Conservation (phyloP, 164 flowering plant genomes). For the Piper betle region DNA sequence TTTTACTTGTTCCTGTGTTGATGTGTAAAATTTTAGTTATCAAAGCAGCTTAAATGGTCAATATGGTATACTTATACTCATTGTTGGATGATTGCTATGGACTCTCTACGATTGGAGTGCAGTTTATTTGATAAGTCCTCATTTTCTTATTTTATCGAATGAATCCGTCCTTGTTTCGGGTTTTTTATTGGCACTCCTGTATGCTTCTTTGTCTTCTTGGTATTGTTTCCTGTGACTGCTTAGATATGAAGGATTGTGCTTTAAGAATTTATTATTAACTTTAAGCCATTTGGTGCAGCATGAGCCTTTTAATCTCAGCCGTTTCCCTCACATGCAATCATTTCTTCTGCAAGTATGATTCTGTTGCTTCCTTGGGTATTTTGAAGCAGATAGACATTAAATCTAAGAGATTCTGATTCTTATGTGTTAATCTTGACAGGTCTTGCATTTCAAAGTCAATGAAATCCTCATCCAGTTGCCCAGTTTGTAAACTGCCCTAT, state of each 20-base stretch:
- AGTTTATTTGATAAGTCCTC: too few relatives aligned
- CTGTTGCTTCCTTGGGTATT: background rate
- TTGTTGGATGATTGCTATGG: too few relatives aligned
- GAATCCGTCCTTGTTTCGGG: too few relatives aligned
- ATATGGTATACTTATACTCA: too few relatives aligned
- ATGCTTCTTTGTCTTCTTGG: background rate
- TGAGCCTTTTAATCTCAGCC: conserved; percentile 55
- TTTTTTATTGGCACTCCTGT: too few relatives aligned
- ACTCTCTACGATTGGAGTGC: too few relatives aligned
- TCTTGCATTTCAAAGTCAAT: conserved; percentile 61
- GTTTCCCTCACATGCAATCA: conserved; percentile 84
- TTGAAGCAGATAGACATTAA: background rate
- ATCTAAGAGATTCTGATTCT: background rate
- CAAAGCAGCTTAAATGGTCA: too few relatives aligned
- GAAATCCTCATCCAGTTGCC: conserved; percentile 62
- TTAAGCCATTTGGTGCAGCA: conserved; percentile 51
- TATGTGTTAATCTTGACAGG: conserved; percentile 23
- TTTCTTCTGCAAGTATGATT: conserved; percentile 77
- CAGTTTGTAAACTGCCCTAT: conserved; percentile 87
- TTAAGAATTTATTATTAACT: background rate
- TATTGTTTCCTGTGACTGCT: background rate
- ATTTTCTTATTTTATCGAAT: too few relatives aligned
- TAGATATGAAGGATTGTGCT: background rate
- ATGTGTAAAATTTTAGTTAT: too few relatives aligned
- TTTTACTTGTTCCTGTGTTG: too few relatives aligned